A percentile compares a stretch with the other conserved stretches of the same genome.
Conservation (phyloP, 805 yeast species). For the Debaryomyces castellii region DNA sequence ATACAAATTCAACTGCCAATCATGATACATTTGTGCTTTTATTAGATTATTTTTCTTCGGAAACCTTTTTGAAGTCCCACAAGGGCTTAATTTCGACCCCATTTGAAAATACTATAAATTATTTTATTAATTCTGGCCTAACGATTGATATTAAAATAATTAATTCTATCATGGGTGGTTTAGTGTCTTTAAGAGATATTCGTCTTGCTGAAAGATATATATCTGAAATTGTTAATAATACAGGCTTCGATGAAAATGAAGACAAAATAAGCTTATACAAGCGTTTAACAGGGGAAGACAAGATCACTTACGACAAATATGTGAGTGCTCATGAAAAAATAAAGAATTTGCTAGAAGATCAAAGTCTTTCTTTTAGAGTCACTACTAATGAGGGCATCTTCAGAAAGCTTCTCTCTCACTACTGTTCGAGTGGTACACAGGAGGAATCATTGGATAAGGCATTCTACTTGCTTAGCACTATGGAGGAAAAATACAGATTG, state of each 20-base stretch:
- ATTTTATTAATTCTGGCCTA: slow-evolving; percentile 3
- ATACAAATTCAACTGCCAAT: slow-evolving; percentile 12
- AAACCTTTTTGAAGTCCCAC: background rate
- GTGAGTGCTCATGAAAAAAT: slow-evolving; percentile 15
- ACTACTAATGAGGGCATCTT: slow-evolving; percentile 27
- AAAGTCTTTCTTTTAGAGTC: slow-evolving; percentile 7
- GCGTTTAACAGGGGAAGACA: slow-evolving; percentile 22
- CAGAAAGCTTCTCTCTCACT: slow-evolving; percentile 16
- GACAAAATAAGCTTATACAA: slow-evolving; percentile 16
- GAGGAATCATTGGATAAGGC: slow-evolving; percentile 10
- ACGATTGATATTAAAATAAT: slow-evolving; percentile 17
- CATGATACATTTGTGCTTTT: slow-evolving; percentile 16
- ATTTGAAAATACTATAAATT: slow-evolving; percentile 3
- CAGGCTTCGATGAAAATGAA: background rate
- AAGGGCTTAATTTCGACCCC: slow-evolving; percentile 1
- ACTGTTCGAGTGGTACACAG: slow-evolving; percentile 9
- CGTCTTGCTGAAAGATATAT: slow-evolving; percentile 12
- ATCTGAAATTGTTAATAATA: slow-evolving; percentile 2
- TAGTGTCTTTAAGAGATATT: slow-evolving; percentile 9
- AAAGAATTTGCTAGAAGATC: slow-evolving; percentile 11
- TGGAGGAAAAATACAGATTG: slow-evolving; percentile 20
- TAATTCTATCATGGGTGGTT: slow-evolving; percentile 15
- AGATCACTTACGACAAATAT: slow-evolving; percentile 12
- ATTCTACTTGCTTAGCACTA: slow-evolving; percentile 12
- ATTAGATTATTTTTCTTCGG: slow-evolving; percentile 12